Evolutionary conservation across 768 basidiomycete species (phyloP), one percentile per base, ranked within the genome.

Genomic region (Steccherinum ochraceum): DNA sequence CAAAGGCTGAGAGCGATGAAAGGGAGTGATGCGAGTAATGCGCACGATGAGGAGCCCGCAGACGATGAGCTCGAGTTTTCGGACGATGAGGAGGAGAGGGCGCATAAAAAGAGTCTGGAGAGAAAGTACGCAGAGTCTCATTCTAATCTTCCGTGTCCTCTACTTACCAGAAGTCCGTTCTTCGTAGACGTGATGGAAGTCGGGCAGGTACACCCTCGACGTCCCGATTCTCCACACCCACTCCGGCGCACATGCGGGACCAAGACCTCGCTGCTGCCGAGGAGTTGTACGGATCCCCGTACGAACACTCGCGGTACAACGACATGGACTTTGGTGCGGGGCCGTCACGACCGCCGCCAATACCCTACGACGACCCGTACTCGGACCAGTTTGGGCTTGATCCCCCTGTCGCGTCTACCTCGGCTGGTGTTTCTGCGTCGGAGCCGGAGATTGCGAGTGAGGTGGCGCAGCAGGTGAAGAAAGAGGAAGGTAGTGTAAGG

Each of bases 21-120:
- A 62, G 95, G 94, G 40, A 93, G 89, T 56, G 95, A 98, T 58
- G 95, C 95, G 19, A 92, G 89, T 61, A 98, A 97, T 62, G 75
- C 93, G 10, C 82, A 93, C 57, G 95, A 98, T 62, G 95, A 98
- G 67, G 95, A 98, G 64, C 85, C 90, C 2, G 88, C 74, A 1
- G 93, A 90, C 18, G 80, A 91, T 50, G 95, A 97, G 62, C 61
- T 90, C 24, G 95, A 98, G 63, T 98, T 94, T 67, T 93, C 89
- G 2, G 95, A 98, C 57, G 95, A 98, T 58, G 95, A 98, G 64
- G 77, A 84, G 49, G 95, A 98, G 65, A 80, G 81, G 16, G 83
- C 81, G 24, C 77, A 84, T 62, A 89, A 78, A 68, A 72, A 78
- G 47, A 71, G 71, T 45, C 60, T 77, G 43, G 88, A 85, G 60